Evolutionary conservation across 2,329 filamentous ascomycete genomes (phyloP).

Genomic region (Colletotrichum spinosum): DNA sequence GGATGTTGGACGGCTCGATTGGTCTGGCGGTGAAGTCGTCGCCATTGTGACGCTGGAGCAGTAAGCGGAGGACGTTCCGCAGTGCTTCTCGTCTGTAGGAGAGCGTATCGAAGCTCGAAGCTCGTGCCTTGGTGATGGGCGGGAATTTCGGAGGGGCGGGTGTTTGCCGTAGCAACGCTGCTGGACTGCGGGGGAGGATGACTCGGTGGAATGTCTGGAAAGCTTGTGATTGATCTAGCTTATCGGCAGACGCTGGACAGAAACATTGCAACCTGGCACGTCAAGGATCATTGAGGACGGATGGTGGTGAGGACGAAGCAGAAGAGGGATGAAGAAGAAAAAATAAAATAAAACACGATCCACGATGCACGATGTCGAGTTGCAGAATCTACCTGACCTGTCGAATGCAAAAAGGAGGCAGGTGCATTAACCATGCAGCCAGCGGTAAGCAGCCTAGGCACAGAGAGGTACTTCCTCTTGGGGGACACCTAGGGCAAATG

Average conservation of each 20-base stretch:
- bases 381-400: constrained; percentile 23
- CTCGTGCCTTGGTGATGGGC: background rate
- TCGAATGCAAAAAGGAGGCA: too few relatives aligned
- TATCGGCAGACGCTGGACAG: background rate
- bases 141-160: background rate
- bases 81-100: too few relatives aligned
- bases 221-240: constrained; percentile 1
- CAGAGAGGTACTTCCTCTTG: too few relatives aligned
- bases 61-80: too few relatives aligned
- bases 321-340: background rate
- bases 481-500: too few relatives aligned
- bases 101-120: background rate
- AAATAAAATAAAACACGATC: constrained; percentile 4
- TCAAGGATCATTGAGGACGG: too few relatives aligned
- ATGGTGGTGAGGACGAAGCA: background rate
- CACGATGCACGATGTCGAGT: constrained; percentile 19
- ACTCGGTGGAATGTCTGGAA: background rate
- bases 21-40: constrained; percentile 39
- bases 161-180: constrained; percentile 22
- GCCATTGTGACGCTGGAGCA: constrained; percentile 43
- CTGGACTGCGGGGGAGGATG: background rate
- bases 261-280: too few relatives aligned
- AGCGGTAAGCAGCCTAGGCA: background rate
- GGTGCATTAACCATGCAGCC: background rate
- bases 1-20: constrained; percentile 45